Evolutionary conservation across 176 grass and related monocot species (phyloP).

Genomic region (Carex scoparia): DNA sequence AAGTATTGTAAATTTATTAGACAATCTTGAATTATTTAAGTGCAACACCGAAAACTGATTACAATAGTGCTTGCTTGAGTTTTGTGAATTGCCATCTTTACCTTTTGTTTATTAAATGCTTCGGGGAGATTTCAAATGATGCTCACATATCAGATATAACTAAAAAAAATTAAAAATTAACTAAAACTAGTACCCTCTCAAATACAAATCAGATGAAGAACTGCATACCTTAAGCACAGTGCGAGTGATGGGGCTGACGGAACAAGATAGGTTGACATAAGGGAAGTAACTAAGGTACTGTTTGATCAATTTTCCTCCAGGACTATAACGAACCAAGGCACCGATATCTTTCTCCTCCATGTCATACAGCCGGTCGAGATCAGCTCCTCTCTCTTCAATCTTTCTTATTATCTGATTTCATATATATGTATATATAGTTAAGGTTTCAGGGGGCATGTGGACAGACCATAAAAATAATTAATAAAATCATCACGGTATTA

Average conservation of each 20-base stretch:
- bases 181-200: not conserved
- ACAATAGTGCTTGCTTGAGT: not conserved
- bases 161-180: not conserved
- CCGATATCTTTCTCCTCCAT: constrained; percentile 98
- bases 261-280: constrained; percentile 65
- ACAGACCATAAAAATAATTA: not conserved
- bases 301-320: constrained; percentile 91
- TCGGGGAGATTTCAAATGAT: not conserved
- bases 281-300: constrained; percentile 78
- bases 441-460: not conserved
- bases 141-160: not conserved
- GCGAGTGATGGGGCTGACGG: constrained; percentile 87
- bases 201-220: not conserved
- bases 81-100: not conserved
- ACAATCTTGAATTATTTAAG: not conserved
- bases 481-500: not conserved
- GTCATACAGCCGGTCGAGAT: constrained; percentile 80
- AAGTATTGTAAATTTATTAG: not conserved
- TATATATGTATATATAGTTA: not conserved
- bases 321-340: constrained; percentile 73
- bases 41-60: not conserved
- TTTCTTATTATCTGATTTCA: constrained; percentile 65
- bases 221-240: constrained; percentile 87
- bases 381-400: constrained; percentile 78
- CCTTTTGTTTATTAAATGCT: not conserved